Base-by-base conservation (phyloP, 257 asterid species). In the Primulina eburnea region DNA sequence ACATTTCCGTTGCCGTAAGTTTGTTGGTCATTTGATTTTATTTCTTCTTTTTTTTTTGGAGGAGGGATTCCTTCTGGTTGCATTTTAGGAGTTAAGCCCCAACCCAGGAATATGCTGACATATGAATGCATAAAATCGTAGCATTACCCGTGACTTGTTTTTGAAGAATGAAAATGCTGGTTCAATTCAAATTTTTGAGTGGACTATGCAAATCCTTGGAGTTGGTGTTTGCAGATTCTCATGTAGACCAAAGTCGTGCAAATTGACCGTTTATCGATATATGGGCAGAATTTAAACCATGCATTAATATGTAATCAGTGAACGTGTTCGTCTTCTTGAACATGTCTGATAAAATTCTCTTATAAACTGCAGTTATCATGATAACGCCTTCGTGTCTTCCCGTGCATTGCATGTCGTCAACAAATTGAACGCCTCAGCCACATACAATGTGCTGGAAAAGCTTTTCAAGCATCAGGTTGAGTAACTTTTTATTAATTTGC, bases 1-100 rank as follows among this genome's bases (percentile, higher is more conserved):
- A 77, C 97, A 24, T 88, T 93, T 72, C 83, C 99, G 60, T 55
- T 93, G 69, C 99, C 96, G 97, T 93, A 73, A 52, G 84, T 71
- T 58, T 33, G 20, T 37, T 3, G 0, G 1, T 37, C 1, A 1
- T 37, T 29, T 18, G 18, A 0, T 61, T 5, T 35, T 0, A 0
- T 4, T 30, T 12, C 10, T 30, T 59, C 38, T 30, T 7, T 10
- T 59, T 40, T 17, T 0, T 63, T 35, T 40, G 40, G 47, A 38
- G 14, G 47, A 38, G 16, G 47, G 16, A 38, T 10, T 8, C 14
- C 47, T 10, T 38, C 47, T 28, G 30, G 30, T 28, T 28, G 30
- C 30, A 28, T 28, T 28, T 28, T 28, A 28, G 30, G 3, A 28
- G 30, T 28, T 28, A 35, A 35, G 2, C 50, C 50, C 16, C 50